A percentile compares a stretch with the other conserved stretches of the same genome.
Conservation (phyloP, 768 basidiomycete species). For the Tylopilus intermedius region DNA sequence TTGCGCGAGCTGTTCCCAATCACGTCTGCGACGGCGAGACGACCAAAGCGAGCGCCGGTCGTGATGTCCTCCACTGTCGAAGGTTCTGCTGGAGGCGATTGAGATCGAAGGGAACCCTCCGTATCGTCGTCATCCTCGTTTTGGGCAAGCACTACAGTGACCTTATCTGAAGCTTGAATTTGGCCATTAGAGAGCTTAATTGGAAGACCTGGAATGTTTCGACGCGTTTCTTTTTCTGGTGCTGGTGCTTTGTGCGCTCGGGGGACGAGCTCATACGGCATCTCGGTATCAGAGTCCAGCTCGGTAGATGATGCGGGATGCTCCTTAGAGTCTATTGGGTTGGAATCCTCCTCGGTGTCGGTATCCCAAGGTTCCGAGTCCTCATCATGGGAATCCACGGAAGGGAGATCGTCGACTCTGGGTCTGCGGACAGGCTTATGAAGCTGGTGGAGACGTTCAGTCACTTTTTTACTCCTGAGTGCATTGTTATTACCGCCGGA, state of each 20-base stretch:
- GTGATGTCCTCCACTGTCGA: slow-evolving; percentile 60
- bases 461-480: slow-evolving; percentile 80
- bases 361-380: slow-evolving; percentile 50
- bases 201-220: slow-evolving; percentile 62
- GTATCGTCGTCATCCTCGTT: slow-evolving; percentile 28
- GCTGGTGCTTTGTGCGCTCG: slow-evolving; percentile 48
- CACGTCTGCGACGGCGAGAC: slow-evolving; percentile 70
- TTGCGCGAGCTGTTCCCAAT: slow-evolving; percentile 62
- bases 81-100: slow-evolving; percentile 23
- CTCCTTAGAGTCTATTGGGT: neutral
- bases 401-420: slow-evolving; percentile 58
- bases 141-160: slow-evolving; percentile 17
- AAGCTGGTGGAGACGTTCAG: slow-evolving; percentile 61
- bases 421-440: slow-evolving; percentile 49
- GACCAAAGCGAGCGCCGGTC: slow-evolving; percentile 85
- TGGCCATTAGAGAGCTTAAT: slow-evolving; percentile 84
- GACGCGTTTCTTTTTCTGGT: slow-evolving; percentile 42
- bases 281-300: slow-evolving; percentile 57
- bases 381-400: slow-evolving; percentile 62
- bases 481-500: slow-evolving; percentile 3
- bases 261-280: slow-evolving; percentile 66
- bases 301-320: slow-evolving; percentile 1
- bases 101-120: slow-evolving; percentile 34
- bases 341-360: slow-evolving; percentile 32
- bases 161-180: slow-evolving; percentile 54